Base-by-base conservation (phyloP, 192 early-diverging fungal species). In the Rhizophagus sp. region DNA sequence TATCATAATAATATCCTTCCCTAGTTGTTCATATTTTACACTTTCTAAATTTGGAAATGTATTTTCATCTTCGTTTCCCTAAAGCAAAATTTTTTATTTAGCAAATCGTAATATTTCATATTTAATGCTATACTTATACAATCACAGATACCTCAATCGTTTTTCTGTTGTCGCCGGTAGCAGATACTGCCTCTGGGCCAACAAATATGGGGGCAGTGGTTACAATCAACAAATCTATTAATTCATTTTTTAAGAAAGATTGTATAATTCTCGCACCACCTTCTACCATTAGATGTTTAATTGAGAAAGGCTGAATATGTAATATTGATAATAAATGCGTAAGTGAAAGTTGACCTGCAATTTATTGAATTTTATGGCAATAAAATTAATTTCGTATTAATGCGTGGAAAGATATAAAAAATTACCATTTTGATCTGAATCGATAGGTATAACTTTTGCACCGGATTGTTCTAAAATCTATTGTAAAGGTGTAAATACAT, bases 261-360 rank as follows among this genome's bases (percentile, higher is more conserved):
- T 89, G 84, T 63, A 97, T 96, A 7, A 97, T 84, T 33, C 81
- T 82, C 0, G 94, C 91, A 27, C 96, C 96, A 47, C 96, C 96
- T 88, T 97, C 96, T 13, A 97, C 92, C 96, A 97, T 97, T 44
- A 97, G 70, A 4, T 82, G 73, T 11, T 75, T 50, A 25, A 95
- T 88, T 83, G 61, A 81, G 33, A 75, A 61, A 15, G 71, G 71
- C 9, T 63, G 70, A 24, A 41, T 22, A 13, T 63, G 30, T 25
- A 85, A 62, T n/a, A 25, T 75, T 33, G 70, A 49, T 19, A 85
- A 71, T 11, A 85, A 30, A 25, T 79, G 47, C 41, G 27, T 22
- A n/a, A 83, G n/a, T 1, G 81, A 82, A 36, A 82, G 63, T 27
- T 79, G 34, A 22, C 81, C 85, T 87, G 17, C 5, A 6, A 22